phyloP scores from a whole-genome alignment of 1,284 basidiomycete genomes.

The Retiboletus flavoniger region DNA sequence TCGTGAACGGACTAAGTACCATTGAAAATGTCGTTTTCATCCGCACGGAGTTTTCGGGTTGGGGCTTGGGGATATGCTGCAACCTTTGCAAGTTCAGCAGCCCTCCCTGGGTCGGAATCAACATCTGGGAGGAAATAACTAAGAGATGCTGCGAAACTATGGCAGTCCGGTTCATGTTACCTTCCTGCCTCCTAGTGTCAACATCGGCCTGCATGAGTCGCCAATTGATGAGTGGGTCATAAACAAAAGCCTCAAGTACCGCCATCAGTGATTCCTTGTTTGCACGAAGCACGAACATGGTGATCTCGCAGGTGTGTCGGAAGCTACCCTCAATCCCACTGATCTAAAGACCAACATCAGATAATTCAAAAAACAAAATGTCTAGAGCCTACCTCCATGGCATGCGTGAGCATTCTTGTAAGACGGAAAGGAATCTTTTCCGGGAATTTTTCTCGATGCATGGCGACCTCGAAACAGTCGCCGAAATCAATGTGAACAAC shows the following conservation, averaged over 20 bases:
- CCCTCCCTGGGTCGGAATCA: constrained; percentile 51
- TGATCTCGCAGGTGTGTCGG: constrained; percentile 93
- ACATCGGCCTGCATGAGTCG: constrained; percentile 75
- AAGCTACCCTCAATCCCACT: constrained; percentile 98
- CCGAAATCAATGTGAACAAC: constrained; percentile 98
- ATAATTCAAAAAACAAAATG: background rate
- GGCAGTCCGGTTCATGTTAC: constrained; percentile 34
- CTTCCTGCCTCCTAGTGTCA: constrained; percentile 60
- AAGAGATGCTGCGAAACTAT: constrained; percentile 1
- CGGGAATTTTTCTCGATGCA: constrained; percentile 97
- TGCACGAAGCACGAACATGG: constrained; percentile 93
- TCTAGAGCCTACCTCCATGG: constrained; percentile 83
- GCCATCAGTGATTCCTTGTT: constrained; percentile 99
- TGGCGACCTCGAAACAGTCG: constrained; percentile 92
- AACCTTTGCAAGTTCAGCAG: constrained; percentile 63
- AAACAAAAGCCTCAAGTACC: constrained; percentile 93
- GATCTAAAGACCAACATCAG: constrained; percentile 50
- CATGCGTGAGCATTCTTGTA: constrained; percentile 97
- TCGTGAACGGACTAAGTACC: constrained; percentile 39
- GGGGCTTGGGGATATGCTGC: constrained; percentile 75
- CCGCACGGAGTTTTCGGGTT: constrained; percentile 70
- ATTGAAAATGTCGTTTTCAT: constrained; percentile 82
- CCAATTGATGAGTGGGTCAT: constrained; percentile 90
- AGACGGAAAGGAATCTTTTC: constrained; percentile 99
- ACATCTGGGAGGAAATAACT: constrained; percentile 28